These are phyloP conservation scores for Solanum megistacrolobum DNA, from an alignment of 257 asterid genomes.

Conservation along the genomic window DNA sequence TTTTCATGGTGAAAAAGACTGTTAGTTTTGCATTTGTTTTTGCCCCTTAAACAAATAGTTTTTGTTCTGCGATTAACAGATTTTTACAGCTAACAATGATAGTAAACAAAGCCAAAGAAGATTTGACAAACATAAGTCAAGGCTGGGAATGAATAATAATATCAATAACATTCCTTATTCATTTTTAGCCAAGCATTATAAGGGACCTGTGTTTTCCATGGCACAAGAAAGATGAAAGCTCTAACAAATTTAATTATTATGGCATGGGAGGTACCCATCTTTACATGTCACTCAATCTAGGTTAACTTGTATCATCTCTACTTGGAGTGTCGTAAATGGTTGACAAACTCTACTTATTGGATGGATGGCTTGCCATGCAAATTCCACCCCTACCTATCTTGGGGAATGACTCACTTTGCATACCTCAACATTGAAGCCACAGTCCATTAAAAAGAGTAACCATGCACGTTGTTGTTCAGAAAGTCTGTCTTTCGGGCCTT, in stretches of 20 bases:
- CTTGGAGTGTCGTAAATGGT: neutral
- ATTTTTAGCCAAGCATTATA: too few species aligned
- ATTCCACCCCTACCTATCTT: neutral
- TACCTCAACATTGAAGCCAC: constrained; percentile 72
- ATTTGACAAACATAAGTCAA: too few species aligned
- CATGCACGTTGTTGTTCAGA: constrained; percentile 98
- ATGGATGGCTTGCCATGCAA: neutral
- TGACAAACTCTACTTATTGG: neutral
- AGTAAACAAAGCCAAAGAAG: too few species aligned
- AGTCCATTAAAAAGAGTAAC: constrained; percentile 72
- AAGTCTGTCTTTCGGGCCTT: constrained; percentile 86
- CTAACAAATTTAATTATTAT: neutral
- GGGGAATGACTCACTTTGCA: constrained; percentile 59
- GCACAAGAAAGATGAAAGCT: too few species aligned
- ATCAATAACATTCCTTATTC: too few species aligned
- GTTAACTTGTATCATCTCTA: neutral
- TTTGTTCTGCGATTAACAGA: too few species aligned
- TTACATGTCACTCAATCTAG: neutral
- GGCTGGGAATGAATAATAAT: too few species aligned
- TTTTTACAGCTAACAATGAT: too few species aligned
- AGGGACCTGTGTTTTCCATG: too few species aligned
- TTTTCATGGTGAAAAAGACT: too few species aligned
- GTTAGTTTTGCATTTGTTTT: too few species aligned
- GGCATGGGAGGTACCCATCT: neutral
- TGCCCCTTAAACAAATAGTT: too few species aligned